phyloP scores from a whole-genome alignment of 768 basidiomycete species.

The Amanita inopinata region DNA sequence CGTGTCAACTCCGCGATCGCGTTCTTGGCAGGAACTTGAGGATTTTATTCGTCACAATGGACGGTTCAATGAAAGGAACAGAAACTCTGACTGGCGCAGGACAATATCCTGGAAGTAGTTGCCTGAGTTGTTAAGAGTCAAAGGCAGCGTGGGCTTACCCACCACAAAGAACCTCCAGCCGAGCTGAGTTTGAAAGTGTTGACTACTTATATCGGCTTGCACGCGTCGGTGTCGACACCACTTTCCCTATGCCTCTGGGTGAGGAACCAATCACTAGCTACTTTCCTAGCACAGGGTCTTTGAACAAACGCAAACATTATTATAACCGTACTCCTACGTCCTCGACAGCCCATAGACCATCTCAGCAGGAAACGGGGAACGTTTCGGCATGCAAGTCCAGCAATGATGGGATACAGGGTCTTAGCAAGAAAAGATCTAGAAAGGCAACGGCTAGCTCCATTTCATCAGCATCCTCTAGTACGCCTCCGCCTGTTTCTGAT shows the following conservation, averaged over 20 bases:
- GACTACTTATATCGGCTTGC: background rate
- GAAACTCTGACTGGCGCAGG: no score
- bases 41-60: no score
- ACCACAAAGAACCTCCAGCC: no score
- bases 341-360: no score
- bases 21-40: no score
- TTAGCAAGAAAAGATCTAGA: background rate
- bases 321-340: no score
- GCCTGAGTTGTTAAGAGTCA: background rate
- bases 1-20: slow-evolving; percentile 25
- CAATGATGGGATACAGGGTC: background rate
- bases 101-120: no score
- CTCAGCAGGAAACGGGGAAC: no score
- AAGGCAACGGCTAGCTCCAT: background rate
- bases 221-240: background rate
- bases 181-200: background rate
- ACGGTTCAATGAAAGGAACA: no score
- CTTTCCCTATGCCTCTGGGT: slow-evolving; percentile 2
- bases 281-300: slow-evolving; percentile 5
- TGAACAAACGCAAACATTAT: background rate
- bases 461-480: slow-evolving; percentile 2
- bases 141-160: no score
- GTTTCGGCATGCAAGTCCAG: background rate
- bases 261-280: slow-evolving; percentile 11
- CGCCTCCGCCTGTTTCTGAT: slow-evolving; percentile 6